Percentiles rank a stretch among this genome's conserved stretches.
Conservation (phyloP, 2,329 filamentous ascomycete genomes). For the Diplodia intermedia region DNA sequence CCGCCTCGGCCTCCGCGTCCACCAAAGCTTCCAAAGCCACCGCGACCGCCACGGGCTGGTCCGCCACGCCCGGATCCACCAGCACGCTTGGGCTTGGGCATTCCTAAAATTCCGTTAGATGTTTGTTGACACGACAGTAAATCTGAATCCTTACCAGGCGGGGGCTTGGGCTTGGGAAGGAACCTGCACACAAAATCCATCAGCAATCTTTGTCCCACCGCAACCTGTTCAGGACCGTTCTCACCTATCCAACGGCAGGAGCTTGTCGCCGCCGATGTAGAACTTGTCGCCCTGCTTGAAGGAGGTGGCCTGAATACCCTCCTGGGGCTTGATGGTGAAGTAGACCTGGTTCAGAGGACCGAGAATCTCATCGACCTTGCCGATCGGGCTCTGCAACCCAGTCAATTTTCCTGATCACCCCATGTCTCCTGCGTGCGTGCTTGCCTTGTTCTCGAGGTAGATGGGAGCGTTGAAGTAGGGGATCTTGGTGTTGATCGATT, state of each 20-base stretch:
- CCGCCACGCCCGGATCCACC: slow-evolving; percentile 64
- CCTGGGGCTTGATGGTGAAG: slow-evolving; percentile 97
- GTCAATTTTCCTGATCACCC: slow-evolving; percentile 37
- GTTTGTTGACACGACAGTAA: slow-evolving; percentile 12
- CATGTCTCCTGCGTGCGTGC: slow-evolving; percentile 35
- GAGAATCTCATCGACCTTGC: slow-evolving; percentile 97
- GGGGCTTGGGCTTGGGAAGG: slow-evolving; percentile 87
- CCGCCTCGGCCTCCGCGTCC: slow-evolving; percentile 57
- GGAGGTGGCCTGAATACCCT: slow-evolving; percentile 91
- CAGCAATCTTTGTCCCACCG: slow-evolving; percentile 34
- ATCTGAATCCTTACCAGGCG: slow-evolving; percentile 54
- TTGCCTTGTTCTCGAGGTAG: slow-evolving; percentile 96
- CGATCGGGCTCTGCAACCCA: slow-evolving; percentile 72
- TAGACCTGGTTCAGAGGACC: slow-evolving; percentile 97
- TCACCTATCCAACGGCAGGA: slow-evolving; percentile 86
- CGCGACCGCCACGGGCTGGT: slow-evolving; percentile 48
- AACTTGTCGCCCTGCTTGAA: slow-evolving; percentile 99
- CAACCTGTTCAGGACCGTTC: slow-evolving; percentile 22
- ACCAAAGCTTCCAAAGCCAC: slow-evolving; percentile 57
- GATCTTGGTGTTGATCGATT: slow-evolving; percentile 92
- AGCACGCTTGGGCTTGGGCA: slow-evolving; percentile 72
- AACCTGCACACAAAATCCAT: slow-evolving; percentile 63
- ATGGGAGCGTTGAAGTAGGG: slow-evolving; percentile 99
- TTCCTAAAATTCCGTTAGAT: slow-evolving; percentile 57
- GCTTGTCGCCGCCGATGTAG: slow-evolving; percentile 93